Evolutionary conservation across 805 yeast genomes (phyloP).

Genomic region (Wickerhamiella dianesei): DNA sequence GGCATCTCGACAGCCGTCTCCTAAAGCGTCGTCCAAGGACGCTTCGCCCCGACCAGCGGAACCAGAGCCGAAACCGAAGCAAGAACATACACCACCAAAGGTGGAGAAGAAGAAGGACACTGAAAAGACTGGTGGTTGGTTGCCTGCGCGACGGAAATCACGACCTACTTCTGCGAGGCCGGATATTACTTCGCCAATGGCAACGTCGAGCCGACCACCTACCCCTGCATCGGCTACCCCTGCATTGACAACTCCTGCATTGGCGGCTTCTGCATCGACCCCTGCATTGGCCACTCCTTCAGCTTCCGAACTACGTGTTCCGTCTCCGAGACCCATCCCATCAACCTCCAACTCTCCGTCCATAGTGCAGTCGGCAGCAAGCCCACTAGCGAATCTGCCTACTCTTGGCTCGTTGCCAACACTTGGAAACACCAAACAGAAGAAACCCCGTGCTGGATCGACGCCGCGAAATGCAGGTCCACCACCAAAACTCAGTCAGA

Average conservation of each 20-base stretch:
- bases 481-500: constrained; percentile 7
- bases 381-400: constrained; percentile 3
- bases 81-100: not conserved
- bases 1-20: not conserved
- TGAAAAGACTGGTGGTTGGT: not conserved
- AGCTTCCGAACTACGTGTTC: not conserved
- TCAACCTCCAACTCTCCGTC: not conserved
- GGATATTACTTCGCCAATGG: not conserved
- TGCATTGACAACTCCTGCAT: no score
- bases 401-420: constrained; percentile 3
- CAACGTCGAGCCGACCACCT: no score
- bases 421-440: not conserved
- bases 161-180: not conserved
- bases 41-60: not conserved
- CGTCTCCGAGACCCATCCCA: not conserved
- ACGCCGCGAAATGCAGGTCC: constrained; percentile 3
- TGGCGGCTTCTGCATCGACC: no score
- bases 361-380: constrained; percentile 2
- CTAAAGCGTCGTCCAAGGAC: constrained; percentile 3
- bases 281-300: no score
- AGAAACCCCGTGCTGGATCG: constrained; percentile 3
- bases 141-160: constrained; percentile 1
- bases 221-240: no score
- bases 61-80: no score
- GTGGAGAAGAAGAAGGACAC: no score